Percentiles rank a stretch among this genome's conserved stretches.
Conservation (phyloP, 208 protist genomes). For the Acanthamoeba castellanii region DNA sequence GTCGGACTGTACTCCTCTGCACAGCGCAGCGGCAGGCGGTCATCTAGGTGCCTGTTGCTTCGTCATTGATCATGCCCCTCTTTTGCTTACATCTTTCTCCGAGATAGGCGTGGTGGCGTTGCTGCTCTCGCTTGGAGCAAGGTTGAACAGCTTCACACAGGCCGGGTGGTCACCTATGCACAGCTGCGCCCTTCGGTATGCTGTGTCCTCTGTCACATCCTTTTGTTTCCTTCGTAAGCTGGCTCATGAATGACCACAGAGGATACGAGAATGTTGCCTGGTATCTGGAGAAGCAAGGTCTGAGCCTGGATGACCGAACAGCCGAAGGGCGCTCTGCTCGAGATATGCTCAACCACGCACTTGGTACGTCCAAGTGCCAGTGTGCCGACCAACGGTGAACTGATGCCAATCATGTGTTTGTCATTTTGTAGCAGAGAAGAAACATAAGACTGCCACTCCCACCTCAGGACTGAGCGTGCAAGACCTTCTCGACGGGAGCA, state of each 20-base stretch:
- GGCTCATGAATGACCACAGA: not conserved
- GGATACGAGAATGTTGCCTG: not conserved
- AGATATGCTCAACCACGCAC: not conserved
- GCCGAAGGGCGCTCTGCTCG: not conserved
- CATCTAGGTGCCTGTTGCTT: not conserved
- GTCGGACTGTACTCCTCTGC: conserved; percentile 22
- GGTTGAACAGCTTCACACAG: not conserved
- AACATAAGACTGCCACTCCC: not conserved
- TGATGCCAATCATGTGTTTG: not conserved
- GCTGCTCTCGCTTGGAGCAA: not conserved
- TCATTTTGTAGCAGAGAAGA: not conserved
- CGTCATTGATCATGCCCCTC: not conserved
- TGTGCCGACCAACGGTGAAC: not conserved
- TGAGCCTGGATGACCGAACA: not conserved
- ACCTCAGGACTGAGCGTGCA: not conserved
- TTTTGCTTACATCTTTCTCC: not conserved
- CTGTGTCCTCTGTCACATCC: not conserved
- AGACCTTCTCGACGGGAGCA: not conserved
- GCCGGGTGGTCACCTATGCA: not conserved
- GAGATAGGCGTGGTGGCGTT: not conserved
- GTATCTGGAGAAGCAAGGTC: not conserved
- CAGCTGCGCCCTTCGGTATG: conserved; percentile 27
- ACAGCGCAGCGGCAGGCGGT: conserved; percentile 36
- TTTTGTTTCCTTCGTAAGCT: not conserved
- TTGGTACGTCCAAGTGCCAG: not conserved